These are phyloP conservation scores for Candida methanosorbosa DNA, from an alignment of 805 yeast species.

Conservation along the genomic window DNA sequence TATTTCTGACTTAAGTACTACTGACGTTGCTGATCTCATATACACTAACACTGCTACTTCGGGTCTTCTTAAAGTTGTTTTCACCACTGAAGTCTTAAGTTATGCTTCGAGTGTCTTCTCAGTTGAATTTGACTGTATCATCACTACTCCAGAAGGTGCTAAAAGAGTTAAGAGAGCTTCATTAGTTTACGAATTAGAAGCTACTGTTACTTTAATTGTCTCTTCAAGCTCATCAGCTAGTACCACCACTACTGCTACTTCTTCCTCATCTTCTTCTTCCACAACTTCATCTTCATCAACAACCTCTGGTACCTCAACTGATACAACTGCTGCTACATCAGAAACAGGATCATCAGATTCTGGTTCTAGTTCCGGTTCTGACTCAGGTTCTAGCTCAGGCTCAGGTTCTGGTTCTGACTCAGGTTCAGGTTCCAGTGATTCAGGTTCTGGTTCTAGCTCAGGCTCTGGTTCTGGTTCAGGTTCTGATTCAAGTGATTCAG, in stretches of 20 bases:
- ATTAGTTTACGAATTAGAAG: background rate
- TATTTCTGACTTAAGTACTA: background rate
- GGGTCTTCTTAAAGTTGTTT: background rate
- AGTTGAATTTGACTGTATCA: background rate
- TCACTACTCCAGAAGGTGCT: background rate
- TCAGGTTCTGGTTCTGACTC: background rate
- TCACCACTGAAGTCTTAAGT: background rate
- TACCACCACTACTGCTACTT: background rate
- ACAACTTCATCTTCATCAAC: background rate
- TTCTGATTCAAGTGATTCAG: no score
- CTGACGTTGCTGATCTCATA: background rate
- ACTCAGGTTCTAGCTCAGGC: background rate
- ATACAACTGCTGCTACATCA: background rate
- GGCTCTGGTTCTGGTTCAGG: no score
- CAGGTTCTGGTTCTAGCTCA: background rate
- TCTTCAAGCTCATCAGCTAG: background rate
- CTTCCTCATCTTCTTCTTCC: background rate
- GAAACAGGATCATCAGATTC: background rate
- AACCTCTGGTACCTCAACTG: background rate
- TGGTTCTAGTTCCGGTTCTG: background rate
- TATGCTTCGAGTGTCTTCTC: background rate
- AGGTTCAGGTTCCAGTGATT: background rate
- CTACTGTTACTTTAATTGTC: background rate
- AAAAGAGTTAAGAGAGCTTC: conserved; percentile 1
- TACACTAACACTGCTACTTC: background rate